Evolutionary conservation across 2,329 filamentous ascomycete species (phyloP).

Genomic region (Ceratocystis alfenasii): DNA sequence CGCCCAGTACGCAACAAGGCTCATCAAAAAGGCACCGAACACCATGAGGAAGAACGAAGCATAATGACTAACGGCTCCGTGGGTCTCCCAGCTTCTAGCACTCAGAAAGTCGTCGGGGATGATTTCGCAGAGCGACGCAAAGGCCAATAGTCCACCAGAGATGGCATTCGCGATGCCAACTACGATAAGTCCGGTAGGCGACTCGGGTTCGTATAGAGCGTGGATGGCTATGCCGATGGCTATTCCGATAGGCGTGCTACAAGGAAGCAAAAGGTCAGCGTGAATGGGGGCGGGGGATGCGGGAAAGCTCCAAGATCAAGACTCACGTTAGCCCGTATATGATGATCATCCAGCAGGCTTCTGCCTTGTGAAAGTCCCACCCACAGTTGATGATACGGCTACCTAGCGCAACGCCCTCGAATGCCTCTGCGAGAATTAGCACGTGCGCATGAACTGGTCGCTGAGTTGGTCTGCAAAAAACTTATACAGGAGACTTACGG

Average conservation of each 20-base stretch:
- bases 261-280: neutral
- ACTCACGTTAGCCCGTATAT: constrained; percentile 45
- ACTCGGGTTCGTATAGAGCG: constrained; percentile 55
- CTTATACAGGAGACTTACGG: constrained; percentile 29
- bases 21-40: constrained; percentile 49
- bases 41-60: constrained; percentile 47
- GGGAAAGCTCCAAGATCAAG: neutral
- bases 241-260: constrained; percentile 58
- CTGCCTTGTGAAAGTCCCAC: constrained; percentile 33
- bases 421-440: constrained; percentile 30
- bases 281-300: neutral
- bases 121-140: constrained; percentile 59
- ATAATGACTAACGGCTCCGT: constrained; percentile 42
- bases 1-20: constrained; percentile 52
- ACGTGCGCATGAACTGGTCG: constrained; percentile 19
- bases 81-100: constrained; percentile 48
- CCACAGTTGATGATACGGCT: constrained; percentile 49
- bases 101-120: constrained; percentile 61
- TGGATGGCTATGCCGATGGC: constrained; percentile 60
- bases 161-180: constrained; percentile 66
- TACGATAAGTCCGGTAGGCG: constrained; percentile 53
- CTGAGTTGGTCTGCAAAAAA: neutral
- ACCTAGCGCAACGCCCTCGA: constrained; percentile 50
- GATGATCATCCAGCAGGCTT: constrained; percentile 46
- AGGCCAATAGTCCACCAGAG: constrained; percentile 57